A percentile compares a stretch with the other conserved stretches of the same genome.
Evolutionary conservation across 768 basidiomycete species (phyloP).

Genomic region (Imleria badia): DNA sequence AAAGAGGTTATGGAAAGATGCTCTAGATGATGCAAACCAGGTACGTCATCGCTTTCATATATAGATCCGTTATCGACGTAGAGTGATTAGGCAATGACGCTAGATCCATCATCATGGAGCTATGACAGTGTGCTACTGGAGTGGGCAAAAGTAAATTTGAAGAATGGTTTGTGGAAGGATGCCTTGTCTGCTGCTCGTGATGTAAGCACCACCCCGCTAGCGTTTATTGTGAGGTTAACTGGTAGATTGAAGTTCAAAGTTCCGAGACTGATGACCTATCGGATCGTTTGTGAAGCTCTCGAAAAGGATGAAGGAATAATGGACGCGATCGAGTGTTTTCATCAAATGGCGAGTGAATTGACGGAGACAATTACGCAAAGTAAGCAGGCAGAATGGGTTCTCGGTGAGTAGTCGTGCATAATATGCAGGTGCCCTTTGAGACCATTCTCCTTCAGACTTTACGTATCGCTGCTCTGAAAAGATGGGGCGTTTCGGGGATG

Average conservation of each 20-base stretch:
- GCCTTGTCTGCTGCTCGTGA: neutral
- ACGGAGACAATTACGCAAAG: neutral
- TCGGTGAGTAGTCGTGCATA: neutral
- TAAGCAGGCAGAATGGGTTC: neutral
- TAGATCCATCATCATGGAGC: neutral
- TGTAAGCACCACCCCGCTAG: neutral
- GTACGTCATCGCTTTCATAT: neutral
- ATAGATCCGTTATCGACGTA: neutral
- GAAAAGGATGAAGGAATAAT: neutral
- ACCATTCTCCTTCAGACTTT: neutral
- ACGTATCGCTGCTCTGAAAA: neutral
- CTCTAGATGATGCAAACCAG: neutral
- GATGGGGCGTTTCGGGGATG: neutral
- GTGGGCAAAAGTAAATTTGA: neutral
- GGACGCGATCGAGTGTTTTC: neutral
- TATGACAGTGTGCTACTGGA: neutral
- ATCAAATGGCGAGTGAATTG: neutral
- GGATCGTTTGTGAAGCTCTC: neutral
- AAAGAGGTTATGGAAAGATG: neutral
- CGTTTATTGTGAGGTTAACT: neutral
- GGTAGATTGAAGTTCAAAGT: neutral
- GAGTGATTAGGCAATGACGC: neutral
- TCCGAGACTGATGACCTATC: neutral
- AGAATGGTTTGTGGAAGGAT: neutral
- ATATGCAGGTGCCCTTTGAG: no score